Conservation (phyloP, 1,284 basidiomycete genomes). For the Neotropicomus parvogracilis region DNA sequence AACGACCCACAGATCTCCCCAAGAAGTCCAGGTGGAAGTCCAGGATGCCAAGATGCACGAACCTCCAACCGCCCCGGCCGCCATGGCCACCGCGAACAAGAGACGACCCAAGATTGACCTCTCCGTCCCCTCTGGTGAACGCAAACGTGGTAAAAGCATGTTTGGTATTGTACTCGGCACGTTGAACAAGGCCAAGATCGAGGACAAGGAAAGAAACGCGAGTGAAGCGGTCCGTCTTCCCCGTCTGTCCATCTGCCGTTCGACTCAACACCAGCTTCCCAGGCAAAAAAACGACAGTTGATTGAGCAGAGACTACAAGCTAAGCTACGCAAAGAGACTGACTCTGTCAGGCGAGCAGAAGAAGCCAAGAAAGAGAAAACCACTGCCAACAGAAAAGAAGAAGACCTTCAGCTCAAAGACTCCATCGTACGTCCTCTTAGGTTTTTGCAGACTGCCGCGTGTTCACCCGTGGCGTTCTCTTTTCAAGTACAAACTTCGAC, state of each 20-base stretch:
- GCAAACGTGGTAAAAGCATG: conserved; percentile 80
- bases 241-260: not conserved
- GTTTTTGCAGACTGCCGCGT: not conserved
- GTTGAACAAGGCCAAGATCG: conserved; percentile 76
- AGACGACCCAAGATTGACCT: conserved; percentile 71
- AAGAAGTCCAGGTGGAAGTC: conserved; percentile 33
- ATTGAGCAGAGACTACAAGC: conserved; percentile 77
- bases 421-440: conserved; percentile 56
- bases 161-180: conserved; percentile 77
- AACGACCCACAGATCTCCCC: conserved; percentile 26
- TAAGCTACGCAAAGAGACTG: conserved; percentile 78
- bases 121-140: conserved; percentile 49
- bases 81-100: conserved; percentile 37
- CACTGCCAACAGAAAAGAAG: conserved; percentile 68
- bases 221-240: conserved; percentile 64
- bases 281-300: conserved; percentile 77
- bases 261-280: conserved; percentile 6
- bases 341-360: conserved; percentile 74
- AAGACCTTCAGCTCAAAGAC: conserved; percentile 73
- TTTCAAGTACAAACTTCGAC: conserved; percentile 64
- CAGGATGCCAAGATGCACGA: conserved; percentile 37
- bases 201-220: conserved; percentile 73
- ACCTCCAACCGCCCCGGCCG: conserved; percentile 32
- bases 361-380: conserved; percentile 80
- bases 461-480: conserved; percentile 4